Conservation (phyloP, 73 alveolate species). For the Effrenium voratum region DNA sequence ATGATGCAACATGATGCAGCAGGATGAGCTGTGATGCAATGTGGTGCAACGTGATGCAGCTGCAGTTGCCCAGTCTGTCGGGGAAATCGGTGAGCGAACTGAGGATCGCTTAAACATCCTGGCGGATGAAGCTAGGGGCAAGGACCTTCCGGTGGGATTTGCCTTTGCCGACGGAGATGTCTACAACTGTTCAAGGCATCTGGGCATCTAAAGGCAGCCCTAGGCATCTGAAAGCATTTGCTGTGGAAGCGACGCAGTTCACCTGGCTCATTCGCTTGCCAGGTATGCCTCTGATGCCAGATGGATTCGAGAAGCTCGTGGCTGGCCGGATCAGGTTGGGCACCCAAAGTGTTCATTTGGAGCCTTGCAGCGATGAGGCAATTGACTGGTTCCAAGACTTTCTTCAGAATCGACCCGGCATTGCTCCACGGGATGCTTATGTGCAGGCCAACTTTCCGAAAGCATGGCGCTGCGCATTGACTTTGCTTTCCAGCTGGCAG, state of each 20-base stretch:
- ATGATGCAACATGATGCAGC: too few relatives aligned
- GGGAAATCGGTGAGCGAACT: too few relatives aligned
- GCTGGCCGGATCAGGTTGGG: slow-evolving; percentile 48
- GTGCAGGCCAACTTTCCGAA: slow-evolving; percentile 12
- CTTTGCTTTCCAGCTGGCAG: not conserved
- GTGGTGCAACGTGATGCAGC: too few relatives aligned
- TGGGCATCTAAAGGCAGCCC: too few relatives aligned
- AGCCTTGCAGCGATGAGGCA: slow-evolving; percentile 3
- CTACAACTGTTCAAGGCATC: slow-evolving; percentile 63
- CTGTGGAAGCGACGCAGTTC: too few relatives aligned
- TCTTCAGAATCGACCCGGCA: slow-evolving; percentile 33
- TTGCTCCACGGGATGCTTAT: slow-evolving; percentile 41
- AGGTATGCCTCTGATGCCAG: slow-evolving; percentile 37
- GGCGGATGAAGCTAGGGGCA: slow-evolving; percentile 60
- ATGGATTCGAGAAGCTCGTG: slow-evolving; percentile 68
- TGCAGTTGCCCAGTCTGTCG: too few relatives aligned
- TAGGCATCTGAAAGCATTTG: too few relatives aligned
- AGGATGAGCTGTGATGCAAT: too few relatives aligned
- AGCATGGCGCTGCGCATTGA: not conserved
- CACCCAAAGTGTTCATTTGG: not conserved
- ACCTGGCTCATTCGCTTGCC: not conserved
- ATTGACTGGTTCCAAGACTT: slow-evolving; percentile 65
- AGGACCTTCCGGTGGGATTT: slow-evolving; percentile 61
- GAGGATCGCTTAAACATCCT: slow-evolving; percentile 65
- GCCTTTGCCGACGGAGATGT: slow-evolving; percentile 71